Evolutionary conservation across 208 protist species (phyloP), one percentile per base, ranked within the genome.

Genomic region (Crithidia mellificae): DNA sequence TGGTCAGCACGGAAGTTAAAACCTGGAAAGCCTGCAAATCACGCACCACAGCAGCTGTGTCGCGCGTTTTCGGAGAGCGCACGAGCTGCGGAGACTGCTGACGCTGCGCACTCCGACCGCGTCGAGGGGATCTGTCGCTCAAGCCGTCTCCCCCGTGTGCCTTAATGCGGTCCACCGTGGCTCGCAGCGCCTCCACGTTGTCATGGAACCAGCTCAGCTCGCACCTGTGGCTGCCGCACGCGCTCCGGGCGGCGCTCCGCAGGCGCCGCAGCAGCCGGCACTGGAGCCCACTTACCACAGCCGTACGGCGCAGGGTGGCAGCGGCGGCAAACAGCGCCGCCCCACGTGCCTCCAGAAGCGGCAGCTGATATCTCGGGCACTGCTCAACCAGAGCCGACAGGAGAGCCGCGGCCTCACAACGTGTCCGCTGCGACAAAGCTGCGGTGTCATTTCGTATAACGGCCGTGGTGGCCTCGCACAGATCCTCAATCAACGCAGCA

Each of bases 211-310:
- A 76, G 39, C 49, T 41, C 46, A 51, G 47, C 17, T 39, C 25
- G 19, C 36, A 49, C 47, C 62, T 20, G 68, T 70, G 6, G 20
- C 20, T 20, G 68, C 71, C 9, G 20, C 46, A 51, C 5, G 67
- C 38, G 52, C 46, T 63, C 30, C 53, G 36, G 2, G 63, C 62
- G 12, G 63, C 70, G 32, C 63, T 76, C 20, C 63, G 19, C 29
- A 84, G 81, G 2, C 63, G 44, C 4, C 63, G 56, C 46, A 92
- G 61, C 39, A 93, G 75, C 6, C 80, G 82, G 70, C 82, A 88
- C 62, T 90, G 87, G 61, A 93, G 58, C 9, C 77, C 87, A 64
- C 74, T 74, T 36, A 89, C 84, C 27, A 68, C 80, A 14, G 84
- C 66, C 7, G 73, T 24, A 15, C 74, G 68, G 0, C 65, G 56